These are phyloP conservation scores for Citrus inodora DNA, from an alignment of 345 rosid genomes.

Conservation along the genomic window DNA sequence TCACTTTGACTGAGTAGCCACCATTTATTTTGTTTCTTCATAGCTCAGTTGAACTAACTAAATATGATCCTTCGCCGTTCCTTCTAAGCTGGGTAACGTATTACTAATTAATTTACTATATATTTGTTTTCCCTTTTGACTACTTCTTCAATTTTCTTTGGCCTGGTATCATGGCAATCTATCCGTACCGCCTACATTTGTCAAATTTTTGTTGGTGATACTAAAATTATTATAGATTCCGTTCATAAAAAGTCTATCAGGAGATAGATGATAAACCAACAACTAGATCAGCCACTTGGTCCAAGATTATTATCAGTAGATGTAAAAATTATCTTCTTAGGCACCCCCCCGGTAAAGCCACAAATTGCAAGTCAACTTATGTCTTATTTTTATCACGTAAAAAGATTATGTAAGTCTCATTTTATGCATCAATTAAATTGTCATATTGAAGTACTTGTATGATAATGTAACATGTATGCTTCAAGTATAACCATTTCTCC, in stretches of 20 bases:
- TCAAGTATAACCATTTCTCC: too few species aligned
- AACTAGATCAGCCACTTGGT: neutral
- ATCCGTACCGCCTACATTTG: neutral
- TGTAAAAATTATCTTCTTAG: too few species aligned
- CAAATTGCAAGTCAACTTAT: too few species aligned
- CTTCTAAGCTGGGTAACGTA: neutral
- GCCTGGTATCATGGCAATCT: neutral
- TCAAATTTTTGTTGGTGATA: neutral
- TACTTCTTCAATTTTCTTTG: neutral
- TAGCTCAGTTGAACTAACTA: neutral
- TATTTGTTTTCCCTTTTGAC: neutral
- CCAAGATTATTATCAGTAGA: too few species aligned
- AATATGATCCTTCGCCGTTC: neutral
- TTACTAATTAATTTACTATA: neutral
- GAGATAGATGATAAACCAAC: neutral
- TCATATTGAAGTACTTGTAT: too few species aligned
- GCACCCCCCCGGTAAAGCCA: too few species aligned
- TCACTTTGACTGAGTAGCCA: neutral
- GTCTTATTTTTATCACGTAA: too few species aligned
- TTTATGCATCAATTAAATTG: too few species aligned
- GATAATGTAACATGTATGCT: too few species aligned
- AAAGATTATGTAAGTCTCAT: too few species aligned
- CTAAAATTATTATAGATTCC: too few species aligned
- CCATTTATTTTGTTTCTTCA: neutral
- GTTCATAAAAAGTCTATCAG: neutral